phyloP scores from a whole-genome alignment of 2,329 filamentous ascomycete species.

The Endoconidiophora polonica region DNA sequence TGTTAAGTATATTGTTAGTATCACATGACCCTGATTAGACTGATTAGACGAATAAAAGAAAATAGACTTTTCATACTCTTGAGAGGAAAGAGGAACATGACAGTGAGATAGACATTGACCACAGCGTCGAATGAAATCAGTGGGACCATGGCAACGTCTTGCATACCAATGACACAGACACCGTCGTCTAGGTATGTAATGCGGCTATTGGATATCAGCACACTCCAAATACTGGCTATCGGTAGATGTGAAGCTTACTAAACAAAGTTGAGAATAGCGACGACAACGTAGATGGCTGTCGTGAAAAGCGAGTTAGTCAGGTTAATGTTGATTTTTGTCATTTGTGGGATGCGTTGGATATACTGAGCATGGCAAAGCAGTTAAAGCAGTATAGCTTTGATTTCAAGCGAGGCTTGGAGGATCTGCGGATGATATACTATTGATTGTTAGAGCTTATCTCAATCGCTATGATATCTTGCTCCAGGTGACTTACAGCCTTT shows the following conservation, averaged over 20 bases:
- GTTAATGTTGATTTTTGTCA: neutral
- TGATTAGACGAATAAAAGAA: neutral
- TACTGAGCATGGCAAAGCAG: conserved; percentile 33
- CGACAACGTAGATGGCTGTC: conserved; percentile 25
- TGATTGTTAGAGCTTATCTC: neutral
- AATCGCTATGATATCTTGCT: too few relatives aligned
- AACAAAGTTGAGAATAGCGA: conserved; percentile 42
- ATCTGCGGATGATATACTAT: conserved; percentile 40
- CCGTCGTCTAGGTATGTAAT: conserved; percentile 38
- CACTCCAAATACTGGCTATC: too few relatives aligned
- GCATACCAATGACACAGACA: conserved; percentile 45
- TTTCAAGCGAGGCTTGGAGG: conserved; percentile 31
- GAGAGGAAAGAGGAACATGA: conserved; percentile 45
- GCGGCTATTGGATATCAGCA: conserved; percentile 24
- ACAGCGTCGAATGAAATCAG: conserved; percentile 44
- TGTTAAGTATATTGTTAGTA: conserved; percentile 16
- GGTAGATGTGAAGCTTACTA: conserved; percentile 28
- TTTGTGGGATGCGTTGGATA: neutral
- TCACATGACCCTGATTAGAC: neutral
- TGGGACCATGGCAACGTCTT: conserved; percentile 39
- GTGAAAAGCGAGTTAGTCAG: neutral
- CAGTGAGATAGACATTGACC: conserved; percentile 46
- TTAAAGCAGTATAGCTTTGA: conserved; percentile 46
- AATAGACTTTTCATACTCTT: conserved; percentile 24
- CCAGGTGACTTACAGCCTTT: conserved; percentile 32